These are phyloP conservation scores for Lichtheimia ramosa DNA, from an alignment of 371 early-diverging fungal species.

Conservation along the genomic window DNA sequence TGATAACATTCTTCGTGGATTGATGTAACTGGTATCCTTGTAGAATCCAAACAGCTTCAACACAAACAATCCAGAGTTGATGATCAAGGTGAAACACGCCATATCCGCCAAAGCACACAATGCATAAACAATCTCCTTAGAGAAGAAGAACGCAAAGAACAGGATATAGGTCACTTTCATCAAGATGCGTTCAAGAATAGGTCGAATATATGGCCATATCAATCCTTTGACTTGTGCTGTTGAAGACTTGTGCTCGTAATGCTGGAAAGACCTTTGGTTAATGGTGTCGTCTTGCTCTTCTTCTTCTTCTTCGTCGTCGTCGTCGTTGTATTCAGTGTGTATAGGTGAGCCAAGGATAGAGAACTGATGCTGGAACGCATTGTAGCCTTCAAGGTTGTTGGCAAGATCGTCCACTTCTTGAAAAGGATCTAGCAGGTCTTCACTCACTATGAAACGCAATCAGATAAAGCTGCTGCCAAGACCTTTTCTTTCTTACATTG, in stretches of 20 bases:
- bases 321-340: no score
- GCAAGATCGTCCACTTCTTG: conserved; percentile 4
- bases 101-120: conserved; percentile 1
- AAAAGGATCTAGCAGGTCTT: neutral
- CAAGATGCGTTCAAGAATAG: conserved; percentile 1
- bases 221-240: neutral
- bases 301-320: no score
- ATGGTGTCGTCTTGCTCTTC: no score
- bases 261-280: no score
- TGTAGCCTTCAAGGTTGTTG: neutral
- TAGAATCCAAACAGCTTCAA: neutral
- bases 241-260: no score
- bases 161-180: conserved; percentile 3
- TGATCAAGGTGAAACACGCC: neutral
- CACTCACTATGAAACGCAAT: no score
- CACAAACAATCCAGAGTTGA: neutral
- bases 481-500: neutral
- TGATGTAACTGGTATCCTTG: neutral
- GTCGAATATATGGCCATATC: conserved; percentile 5
- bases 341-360: no score
- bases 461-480: no score
- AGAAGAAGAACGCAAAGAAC: conserved; percentile 2
- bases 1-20: neutral
- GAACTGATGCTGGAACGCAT: no score
- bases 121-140: conserved; percentile 5